A percentile compares a stretch with the other conserved stretches of the same genome.
Evolutionary conservation across 2,329 filamentous ascomycete species (phyloP).

Genomic region (Nannizzia gypsea): DNA sequence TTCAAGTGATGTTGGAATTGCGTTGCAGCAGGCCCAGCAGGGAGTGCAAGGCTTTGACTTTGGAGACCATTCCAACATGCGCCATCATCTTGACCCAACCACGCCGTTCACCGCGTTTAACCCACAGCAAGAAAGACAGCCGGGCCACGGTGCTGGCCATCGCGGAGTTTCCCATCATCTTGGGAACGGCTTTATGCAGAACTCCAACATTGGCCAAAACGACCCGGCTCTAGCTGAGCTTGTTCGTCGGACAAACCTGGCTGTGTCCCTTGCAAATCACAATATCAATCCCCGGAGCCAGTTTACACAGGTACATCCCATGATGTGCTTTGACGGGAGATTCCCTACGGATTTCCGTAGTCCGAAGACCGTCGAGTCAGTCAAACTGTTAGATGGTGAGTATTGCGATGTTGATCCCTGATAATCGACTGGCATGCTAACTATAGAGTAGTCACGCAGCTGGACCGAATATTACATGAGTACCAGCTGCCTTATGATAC

Average conservation of each 20-base stretch:
- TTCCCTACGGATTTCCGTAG: slow-evolving; percentile 17
- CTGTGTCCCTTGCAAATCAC: slow-evolving; percentile 16
- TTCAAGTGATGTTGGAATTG: slow-evolving; percentile 15
- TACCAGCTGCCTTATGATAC: slow-evolving; percentile 17
- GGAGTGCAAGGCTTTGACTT: slow-evolving; percentile 14
- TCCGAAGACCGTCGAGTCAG: slow-evolving; percentile 16
- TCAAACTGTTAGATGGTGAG: slow-evolving; percentile 18
- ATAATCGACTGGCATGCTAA: background rate
- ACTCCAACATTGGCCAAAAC: background rate
- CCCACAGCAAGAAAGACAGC: background rate
- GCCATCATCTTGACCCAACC: background rate
- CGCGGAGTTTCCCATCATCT: background rate
- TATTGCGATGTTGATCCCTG: background rate
- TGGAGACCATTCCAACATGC: background rate
- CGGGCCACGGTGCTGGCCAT: background rate
- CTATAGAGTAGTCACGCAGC: slow-evolving; percentile 13
- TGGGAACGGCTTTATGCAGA: background rate
- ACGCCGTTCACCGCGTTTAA: background rate
- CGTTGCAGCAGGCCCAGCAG: slow-evolving; percentile 15
- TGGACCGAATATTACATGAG: slow-evolving; percentile 19
- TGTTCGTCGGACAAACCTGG: slow-evolving; percentile 17
- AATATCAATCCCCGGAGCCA: slow-evolving; percentile 14
- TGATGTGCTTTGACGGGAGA: slow-evolving; percentile 17
- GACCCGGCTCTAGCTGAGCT: slow-evolving; percentile 8
- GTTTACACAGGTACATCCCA: slow-evolving; percentile 17